Conservation (phyloP, 108 stramenopile genomes). For the Hondaea fermentalgiana region DNA sequence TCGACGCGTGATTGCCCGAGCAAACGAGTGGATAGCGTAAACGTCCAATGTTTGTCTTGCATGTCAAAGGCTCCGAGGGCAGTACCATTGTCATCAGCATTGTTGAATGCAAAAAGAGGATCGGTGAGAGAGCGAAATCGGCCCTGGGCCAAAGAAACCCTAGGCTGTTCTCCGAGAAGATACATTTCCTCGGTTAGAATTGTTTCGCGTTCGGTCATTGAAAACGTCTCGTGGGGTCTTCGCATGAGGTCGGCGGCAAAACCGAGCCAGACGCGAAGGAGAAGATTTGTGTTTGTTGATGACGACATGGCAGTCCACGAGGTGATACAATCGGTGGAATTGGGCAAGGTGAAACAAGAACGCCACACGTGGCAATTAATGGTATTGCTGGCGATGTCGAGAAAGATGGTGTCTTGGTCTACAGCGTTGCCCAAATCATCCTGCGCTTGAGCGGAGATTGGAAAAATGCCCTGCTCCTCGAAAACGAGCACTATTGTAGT, state of each 20-base stretch:
- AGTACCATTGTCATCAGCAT: neutral
- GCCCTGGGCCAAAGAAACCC: neutral
- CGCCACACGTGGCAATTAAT: neutral
- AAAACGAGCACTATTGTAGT: neutral
- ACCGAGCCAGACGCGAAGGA: neutral
- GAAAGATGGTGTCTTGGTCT: neutral
- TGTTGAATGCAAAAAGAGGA: neutral
- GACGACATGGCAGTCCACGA: neutral
- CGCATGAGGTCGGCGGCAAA: neutral
- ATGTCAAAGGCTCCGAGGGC: neutral
- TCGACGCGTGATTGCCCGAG: neutral
- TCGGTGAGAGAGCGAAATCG: neutral
- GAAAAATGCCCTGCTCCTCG: neutral
- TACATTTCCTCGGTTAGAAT: neutral
- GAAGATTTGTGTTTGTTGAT: neutral
- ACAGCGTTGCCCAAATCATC: neutral
- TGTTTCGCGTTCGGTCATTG: neutral
- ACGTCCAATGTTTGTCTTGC: neutral
- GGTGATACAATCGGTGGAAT: neutral
- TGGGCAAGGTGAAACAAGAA: neutral
- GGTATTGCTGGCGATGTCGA: neutral
- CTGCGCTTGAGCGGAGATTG: neutral
- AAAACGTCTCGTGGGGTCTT: neutral
- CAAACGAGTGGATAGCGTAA: neutral
- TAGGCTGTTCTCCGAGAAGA: neutral